phyloP scores from a whole-genome alignment of 2,329 filamentous ascomycete genomes.

The Nigrograna mackinnonii region DNA sequence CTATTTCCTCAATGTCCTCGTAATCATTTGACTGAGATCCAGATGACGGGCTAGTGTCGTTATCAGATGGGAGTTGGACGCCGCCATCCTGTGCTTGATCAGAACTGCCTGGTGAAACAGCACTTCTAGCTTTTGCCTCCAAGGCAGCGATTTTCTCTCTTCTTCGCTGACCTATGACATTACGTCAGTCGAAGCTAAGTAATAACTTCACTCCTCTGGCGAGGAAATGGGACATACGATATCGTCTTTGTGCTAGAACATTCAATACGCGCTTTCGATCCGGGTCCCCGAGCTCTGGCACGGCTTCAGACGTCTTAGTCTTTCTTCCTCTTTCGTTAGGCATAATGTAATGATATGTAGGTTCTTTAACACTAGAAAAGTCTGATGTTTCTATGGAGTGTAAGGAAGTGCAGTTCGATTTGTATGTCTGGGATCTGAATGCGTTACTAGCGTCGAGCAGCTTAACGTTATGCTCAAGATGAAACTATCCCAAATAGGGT shows the following conservation, averaged over 20 bases:
- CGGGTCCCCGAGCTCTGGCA: constrained; percentile 28
- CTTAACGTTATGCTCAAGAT: constrained; percentile 30
- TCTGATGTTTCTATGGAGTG: background rate
- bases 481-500: constrained; percentile 7
- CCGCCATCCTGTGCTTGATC: background rate
- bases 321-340: constrained; percentile 22
- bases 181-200: no score
- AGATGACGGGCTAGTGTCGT: no score
- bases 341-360: constrained; percentile 26
- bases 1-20: constrained; percentile 11
- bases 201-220: no score
- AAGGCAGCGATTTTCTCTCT: constrained; percentile 27
- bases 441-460: background rate
- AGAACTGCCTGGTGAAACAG: background rate
- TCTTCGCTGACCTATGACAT: constrained; percentile 26
- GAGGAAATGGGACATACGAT: constrained; percentile 26
- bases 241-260: constrained; percentile 34
- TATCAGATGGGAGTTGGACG: no score
- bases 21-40: constrained; percentile 3
- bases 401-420: background rate
- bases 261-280: constrained; percentile 35
- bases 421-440: background rate
- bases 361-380: no score
- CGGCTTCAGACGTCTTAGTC: constrained; percentile 17
- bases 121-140: constrained; percentile 23